Evolutionary conservation across 2,329 filamentous ascomycete genomes (phyloP), one percentile per base, ranked within the genome.

Genomic region (Aureobasidium lini): DNA sequence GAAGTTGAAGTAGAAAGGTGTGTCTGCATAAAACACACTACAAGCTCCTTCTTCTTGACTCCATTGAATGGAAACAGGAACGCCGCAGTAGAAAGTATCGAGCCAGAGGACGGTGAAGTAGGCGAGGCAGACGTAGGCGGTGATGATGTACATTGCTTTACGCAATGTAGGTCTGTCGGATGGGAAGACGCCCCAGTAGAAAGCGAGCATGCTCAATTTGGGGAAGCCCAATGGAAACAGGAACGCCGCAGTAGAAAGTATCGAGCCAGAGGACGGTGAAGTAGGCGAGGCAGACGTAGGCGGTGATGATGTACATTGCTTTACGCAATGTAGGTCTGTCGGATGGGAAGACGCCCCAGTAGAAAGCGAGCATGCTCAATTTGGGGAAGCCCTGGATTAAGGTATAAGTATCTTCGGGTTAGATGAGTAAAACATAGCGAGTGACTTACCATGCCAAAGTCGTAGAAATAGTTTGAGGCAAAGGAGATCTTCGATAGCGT

Each of bases 381-480:
- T 72, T 72, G 3, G 70, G 70, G 32, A 72, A 71, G 0, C 69
- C 70, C 50, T 23, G 23, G 4, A 3, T 23, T 23, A 23, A 23
- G 4, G 23, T 23, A 23, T 23, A 23, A 23, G 23, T 23, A 23
- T 23, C 23, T 23, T 23, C n/a, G 23, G 23, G 4, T 23, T 3
- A 42, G 39, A n/a, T n/a, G 6, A 42, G 39, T 1, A 42, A 2
- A 3, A 8, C 3, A n/a, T 1, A n/a, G n/a, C 11, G 15, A 42
- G 34, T 13, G 1, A 42, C 49, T 10, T 11, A 54, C 50, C 70
- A 72, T 72, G 6, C 70, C 70, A 3, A 72, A 67, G 48, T 72
- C 70, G 62, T 72, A 72, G 42, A 72, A 72, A 59, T 72, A 72
- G 63, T 72, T 72, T 40, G 71, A 72, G 0, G 70, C 66, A 16